Evolutionary conservation across 1,284 basidiomycete genomes (phyloP), one percentile per base, ranked within the genome.

Genomic region (Rhodofomes roseus): DNA sequence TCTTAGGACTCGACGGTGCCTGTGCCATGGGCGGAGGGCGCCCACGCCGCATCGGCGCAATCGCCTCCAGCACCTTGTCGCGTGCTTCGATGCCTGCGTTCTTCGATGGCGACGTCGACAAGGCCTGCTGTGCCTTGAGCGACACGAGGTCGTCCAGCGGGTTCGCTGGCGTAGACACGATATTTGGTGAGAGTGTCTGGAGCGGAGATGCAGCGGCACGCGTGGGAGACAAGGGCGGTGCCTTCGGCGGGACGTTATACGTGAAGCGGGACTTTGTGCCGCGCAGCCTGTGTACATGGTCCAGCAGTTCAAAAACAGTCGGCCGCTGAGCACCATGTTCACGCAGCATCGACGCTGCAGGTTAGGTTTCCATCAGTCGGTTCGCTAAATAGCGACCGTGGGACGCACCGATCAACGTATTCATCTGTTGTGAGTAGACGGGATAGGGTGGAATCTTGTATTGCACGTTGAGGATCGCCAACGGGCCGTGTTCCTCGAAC

Each of bases 401-500:
- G 36, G 60, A 74, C 89, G 61, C 68, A 94, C 93, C 89, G 64
- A 99, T 98, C 46, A 99, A 75, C 52, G 86, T 80, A 68, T 93
- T 95, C 79, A 99, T 85, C 50, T 90, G 83, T 1, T 83, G 77
- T 2, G 96, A 98, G 73, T 99, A 99, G 2, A 91, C 84, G 0
- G 97, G 97, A 73, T 94, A 96, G 37, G 92, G 86, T 4, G 95
- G 95, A 61, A 94, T 93, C 68, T 89, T 90, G 75, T 98, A 99
- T 70, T 96, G 95, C 31, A 95, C 96, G 69, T 98, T 97, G 62
- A 98, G 81, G 63, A 99, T 99, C 0, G 97, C 97, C 54, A 99
- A 78, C 0, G 95, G 93, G 0, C 96, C 96, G 66, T 97, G 94
- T 69, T 96, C 96, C 76, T 95, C 97, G 65, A 98, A 98, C 0